These are phyloP conservation scores for Gastrodia elata DNA, from an alignment of 106 monocot species.

Conservation along the genomic window DNA sequence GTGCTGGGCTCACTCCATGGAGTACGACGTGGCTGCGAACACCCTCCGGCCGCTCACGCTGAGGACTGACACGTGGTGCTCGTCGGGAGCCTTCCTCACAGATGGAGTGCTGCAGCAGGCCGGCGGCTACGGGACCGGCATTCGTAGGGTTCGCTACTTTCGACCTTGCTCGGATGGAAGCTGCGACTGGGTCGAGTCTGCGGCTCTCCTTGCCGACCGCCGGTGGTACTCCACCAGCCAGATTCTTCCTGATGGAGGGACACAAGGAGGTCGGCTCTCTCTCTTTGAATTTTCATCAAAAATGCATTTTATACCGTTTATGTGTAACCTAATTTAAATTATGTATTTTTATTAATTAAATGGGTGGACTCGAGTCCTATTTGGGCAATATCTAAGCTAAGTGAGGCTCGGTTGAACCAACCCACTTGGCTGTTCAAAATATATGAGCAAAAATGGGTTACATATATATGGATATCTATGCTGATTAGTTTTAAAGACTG, in stretches of 20 bases:
- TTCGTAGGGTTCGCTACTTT: conserved; percentile 27
- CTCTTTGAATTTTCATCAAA: too few relatives aligned
- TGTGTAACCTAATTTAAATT: too few relatives aligned
- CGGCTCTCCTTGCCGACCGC: conserved; percentile 10
- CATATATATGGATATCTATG: too few relatives aligned
- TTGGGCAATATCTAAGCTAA: too few relatives aligned
- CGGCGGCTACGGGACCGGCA: conserved; percentile 33
- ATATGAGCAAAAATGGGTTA: too few relatives aligned
- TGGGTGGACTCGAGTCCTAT: too few relatives aligned
- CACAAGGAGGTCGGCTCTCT: background rate
- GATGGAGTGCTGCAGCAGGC: conserved; percentile 35
- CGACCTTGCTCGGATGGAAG: conserved; percentile 17
- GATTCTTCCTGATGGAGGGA: conserved; percentile 24
- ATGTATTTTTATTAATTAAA: too few relatives aligned
- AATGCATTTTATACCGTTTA: too few relatives aligned
- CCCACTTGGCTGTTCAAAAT: too few relatives aligned
- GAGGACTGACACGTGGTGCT: conserved; percentile 32
- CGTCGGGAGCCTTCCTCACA: conserved; percentile 38
- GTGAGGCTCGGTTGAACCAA: too few relatives aligned
- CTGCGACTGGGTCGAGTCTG: conserved; percentile 25
- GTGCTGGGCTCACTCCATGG: conserved; percentile 35
- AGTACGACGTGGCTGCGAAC: conserved; percentile 24
- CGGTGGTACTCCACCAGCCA: conserved; percentile 45
- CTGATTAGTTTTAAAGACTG: too few relatives aligned
- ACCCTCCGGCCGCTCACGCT: conserved; percentile 23